Evolutionary conservation across 1,284 basidiomycete genomes (phyloP).

Genomic region (Takashimella tepidaria): DNA sequence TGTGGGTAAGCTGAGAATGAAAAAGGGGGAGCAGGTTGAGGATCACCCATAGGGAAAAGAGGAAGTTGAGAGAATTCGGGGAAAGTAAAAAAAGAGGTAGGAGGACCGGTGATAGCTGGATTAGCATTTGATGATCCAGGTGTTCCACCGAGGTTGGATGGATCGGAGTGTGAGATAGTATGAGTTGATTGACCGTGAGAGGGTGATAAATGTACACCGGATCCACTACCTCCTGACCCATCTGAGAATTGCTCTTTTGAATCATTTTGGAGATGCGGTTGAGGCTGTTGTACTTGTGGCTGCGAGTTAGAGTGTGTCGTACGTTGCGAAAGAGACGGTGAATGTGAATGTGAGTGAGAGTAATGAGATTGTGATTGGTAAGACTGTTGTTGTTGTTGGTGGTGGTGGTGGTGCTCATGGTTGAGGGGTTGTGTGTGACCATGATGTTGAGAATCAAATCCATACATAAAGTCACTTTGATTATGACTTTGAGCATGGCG

Average conservation of each 20-base stretch:
- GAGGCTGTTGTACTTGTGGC: conserved; percentile 12
- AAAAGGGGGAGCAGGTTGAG: not conserved
- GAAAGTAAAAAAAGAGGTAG: not conserved
- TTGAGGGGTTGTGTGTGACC: not conserved
- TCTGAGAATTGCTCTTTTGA: no score
- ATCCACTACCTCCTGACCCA: not conserved
- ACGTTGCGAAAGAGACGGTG: conserved; percentile 9
- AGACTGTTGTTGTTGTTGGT: not conserved
- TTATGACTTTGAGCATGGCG: no score
- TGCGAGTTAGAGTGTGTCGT: conserved; percentile 7
- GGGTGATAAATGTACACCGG: not conserved
- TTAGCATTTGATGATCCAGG: not conserved
- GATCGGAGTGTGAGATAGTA: not conserved
- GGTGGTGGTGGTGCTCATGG: not conserved
- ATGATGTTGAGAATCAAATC: no score
- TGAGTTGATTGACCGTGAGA: not conserved
- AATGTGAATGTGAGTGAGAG: not conserved
- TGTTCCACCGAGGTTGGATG: not conserved
- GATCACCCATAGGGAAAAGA: not conserved
- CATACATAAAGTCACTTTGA: no score
- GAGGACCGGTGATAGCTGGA: not conserved
- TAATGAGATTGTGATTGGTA: not conserved
- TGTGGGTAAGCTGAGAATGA: not conserved
- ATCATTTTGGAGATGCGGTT: not conserved
- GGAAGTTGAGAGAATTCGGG: not conserved